A percentile compares a stretch with the other conserved stretches of the same genome.
Evolutionary conservation across 257 asterid species (phyloP).

Genomic region (Hygrophila difformis): DNA sequence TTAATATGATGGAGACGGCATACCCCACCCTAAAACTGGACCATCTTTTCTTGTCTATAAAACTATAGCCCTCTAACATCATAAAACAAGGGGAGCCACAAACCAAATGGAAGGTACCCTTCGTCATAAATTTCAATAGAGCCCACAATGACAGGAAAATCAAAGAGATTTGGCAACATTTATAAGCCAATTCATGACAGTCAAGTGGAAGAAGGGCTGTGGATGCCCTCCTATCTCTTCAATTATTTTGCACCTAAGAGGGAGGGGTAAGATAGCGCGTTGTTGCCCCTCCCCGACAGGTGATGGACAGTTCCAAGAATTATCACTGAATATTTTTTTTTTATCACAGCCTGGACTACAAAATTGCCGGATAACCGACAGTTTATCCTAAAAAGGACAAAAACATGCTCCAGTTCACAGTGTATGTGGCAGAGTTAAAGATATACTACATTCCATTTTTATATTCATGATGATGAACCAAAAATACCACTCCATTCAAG

Average conservation of each 20-base stretch:
- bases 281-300: conserved; percentile 14
- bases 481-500: too few relatives aligned
- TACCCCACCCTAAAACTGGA: conserved; percentile 22
- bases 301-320: conserved; percentile 17
- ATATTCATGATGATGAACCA: too few relatives aligned
- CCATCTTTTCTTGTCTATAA: conserved; percentile 18
- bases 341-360: neutral
- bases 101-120: conserved; percentile 1
- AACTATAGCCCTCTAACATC: conserved; percentile 11
- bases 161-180: conserved; percentile 9
- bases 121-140: conserved; percentile 10
- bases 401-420: too few relatives aligned
- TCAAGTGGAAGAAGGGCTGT: conserved; percentile 3
- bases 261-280: conserved; percentile 7
- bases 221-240: conserved; percentile 15
- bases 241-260: conserved; percentile 23
- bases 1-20: too few relatives aligned
- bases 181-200: conserved; percentile 11
- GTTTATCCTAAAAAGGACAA: too few relatives aligned
- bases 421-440: too few relatives aligned
- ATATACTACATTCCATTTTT: too few relatives aligned
- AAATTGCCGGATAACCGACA: too few relatives aligned
- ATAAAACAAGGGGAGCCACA: conserved; percentile 13
- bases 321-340: neutral
- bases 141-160: conserved; percentile 12